phyloP scores from a whole-genome alignment of 345 rosid species.

The Eucalyptus curtisii region DNA sequence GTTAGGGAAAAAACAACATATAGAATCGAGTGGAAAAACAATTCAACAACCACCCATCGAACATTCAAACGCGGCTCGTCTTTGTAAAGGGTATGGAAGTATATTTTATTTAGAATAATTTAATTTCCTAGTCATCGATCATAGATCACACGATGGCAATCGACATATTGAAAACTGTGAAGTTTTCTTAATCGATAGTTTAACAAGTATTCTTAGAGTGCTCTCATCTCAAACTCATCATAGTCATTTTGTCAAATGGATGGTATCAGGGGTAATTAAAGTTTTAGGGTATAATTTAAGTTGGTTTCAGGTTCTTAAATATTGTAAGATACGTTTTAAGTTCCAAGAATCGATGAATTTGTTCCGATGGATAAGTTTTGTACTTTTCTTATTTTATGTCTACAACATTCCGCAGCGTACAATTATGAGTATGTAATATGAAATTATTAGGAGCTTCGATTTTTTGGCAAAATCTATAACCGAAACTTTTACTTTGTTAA shows the following conservation, averaged over 20 bases:
- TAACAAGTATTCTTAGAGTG: background rate
- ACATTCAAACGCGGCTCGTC: background rate
- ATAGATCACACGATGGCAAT: background rate
- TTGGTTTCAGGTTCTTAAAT: accelerated
- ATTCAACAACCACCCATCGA: background rate
- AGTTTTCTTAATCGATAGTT: background rate
- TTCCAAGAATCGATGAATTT: no score
- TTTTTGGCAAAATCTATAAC: background rate
- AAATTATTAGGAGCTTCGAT: background rate
- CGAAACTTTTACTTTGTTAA: no score
- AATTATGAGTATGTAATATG: no score
- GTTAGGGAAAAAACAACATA: background rate
- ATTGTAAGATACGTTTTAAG: no score
- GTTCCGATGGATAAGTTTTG: no score
- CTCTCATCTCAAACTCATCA: background rate
- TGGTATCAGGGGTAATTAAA: accelerated
- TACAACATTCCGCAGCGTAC: accelerated
- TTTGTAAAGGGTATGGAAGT: background rate
- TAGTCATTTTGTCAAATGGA: background rate
- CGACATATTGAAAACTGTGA: background rate
- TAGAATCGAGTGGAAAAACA: background rate
- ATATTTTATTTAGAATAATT: background rate
- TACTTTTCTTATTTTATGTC: no score
- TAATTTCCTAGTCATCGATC: background rate
- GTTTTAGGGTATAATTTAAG: no score